These are phyloP conservation scores for Candida schatavii DNA, from an alignment of 805 yeast genomes.

Conservation along the genomic window DNA sequence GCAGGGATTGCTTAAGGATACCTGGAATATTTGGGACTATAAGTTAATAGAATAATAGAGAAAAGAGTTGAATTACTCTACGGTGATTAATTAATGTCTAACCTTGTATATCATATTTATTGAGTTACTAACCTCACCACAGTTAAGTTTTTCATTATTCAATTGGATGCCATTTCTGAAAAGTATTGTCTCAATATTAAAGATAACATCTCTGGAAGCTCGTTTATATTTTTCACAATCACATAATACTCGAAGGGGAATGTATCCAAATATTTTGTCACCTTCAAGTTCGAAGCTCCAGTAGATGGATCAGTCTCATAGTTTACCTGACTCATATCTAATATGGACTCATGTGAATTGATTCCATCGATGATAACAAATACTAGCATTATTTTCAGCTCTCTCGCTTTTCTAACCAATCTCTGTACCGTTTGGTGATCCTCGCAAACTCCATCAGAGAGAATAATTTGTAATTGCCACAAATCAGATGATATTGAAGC, in stretches of 20 bases:
- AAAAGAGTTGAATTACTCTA: too few relatives aligned
- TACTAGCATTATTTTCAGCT: slow-evolving; percentile 89
- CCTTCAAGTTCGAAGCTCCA: slow-evolving; percentile 72
- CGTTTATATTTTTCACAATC: slow-evolving; percentile 83
- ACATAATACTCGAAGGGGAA: slow-evolving; percentile 98
- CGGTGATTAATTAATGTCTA: too few relatives aligned
- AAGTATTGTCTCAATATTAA: slow-evolving; percentile 90
- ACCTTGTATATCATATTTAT: too few relatives aligned
- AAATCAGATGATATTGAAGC: slow-evolving; percentile 52
- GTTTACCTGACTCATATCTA: slow-evolving; percentile 92
- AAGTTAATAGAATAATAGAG: too few relatives aligned
- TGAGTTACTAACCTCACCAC: too few relatives aligned
- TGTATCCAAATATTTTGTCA: slow-evolving; percentile 80
- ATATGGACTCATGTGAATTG: slow-evolving; percentile 75
- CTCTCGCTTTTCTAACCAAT: slow-evolving; percentile 87
- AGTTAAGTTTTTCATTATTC: too few relatives aligned
- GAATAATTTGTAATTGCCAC: slow-evolving; percentile 91
- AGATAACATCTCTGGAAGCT: slow-evolving; percentile 88
- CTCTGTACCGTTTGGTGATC: slow-evolving; percentile 82
- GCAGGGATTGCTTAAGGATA: background rate
- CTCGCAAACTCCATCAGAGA: slow-evolving; percentile 97
- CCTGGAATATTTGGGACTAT: too few relatives aligned
- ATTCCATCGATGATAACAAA: slow-evolving; percentile 93
- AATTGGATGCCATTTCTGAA: slow-evolving; percentile 49
- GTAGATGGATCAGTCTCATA: slow-evolving; percentile 61